These are phyloP conservation scores for Pochonia chlamydosporia DNA, from an alignment of 2,329 filamentous ascomycete species.

Conservation along the genomic window DNA sequence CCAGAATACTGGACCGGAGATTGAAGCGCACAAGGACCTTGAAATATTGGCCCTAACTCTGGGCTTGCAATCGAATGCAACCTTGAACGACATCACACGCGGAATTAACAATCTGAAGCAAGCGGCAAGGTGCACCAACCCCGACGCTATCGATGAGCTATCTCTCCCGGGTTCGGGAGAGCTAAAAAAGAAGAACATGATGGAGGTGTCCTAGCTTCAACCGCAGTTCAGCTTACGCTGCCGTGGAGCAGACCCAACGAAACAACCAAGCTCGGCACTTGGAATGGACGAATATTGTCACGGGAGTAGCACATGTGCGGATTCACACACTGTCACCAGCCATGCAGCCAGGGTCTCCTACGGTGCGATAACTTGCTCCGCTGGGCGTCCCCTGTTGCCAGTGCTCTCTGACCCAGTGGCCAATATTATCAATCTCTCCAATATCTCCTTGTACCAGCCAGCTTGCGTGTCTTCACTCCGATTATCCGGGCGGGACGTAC, in stretches of 20 bases:
- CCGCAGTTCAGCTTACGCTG: too few species aligned
- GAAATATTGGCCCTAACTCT: conserved; percentile 28
- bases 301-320: too few species aligned
- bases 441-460: not conserved
- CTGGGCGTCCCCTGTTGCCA: too few species aligned
- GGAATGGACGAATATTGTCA: too few species aligned
- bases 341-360: too few species aligned
- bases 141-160: not conserved
- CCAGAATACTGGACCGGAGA: not conserved
- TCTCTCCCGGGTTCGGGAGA: not conserved
- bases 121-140: conserved; percentile 2
- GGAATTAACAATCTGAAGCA: conserved; percentile 25
- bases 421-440: not conserved
- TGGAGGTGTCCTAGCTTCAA: not conserved
- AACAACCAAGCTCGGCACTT: too few species aligned
- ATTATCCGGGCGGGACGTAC: not conserved
- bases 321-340: too few species aligned
- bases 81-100: conserved; percentile 27
- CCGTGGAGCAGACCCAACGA: too few species aligned
- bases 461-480: not conserved
- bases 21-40: conserved; percentile 22
- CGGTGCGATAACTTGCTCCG: too few species aligned
- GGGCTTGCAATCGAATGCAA: conserved; percentile 27
- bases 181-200: not conserved
- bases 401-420: too few species aligned